Evolutionary conservation across 1,284 basidiomycete species (phyloP).

Genomic region (Fomitiporia mediterranea): DNA sequence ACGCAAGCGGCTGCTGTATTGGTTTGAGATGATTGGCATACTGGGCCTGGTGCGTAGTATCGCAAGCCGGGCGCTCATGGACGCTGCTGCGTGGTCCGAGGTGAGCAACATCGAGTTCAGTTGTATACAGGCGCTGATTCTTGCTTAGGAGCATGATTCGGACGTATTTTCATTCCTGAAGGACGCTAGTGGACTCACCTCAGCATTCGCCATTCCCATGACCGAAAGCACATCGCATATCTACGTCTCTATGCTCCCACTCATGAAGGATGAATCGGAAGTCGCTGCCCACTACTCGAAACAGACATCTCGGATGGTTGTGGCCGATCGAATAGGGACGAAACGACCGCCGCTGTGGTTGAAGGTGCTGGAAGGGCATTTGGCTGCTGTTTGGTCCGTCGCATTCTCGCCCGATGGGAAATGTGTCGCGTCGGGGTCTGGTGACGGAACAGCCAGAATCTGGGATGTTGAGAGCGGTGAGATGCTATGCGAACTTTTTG

Average conservation of each 20-base stretch:
- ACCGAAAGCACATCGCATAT: slow-evolving; percentile 1
- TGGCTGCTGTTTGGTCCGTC: background rate
- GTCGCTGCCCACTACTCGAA: background rate
- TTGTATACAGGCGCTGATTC: background rate
- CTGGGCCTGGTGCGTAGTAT: background rate
- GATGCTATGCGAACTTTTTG: background rate
- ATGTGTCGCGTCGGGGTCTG: background rate
- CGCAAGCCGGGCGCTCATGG: background rate
- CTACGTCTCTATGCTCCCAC: background rate
- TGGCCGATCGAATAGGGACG: background rate
- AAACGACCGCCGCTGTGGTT: background rate
- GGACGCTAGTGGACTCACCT: background rate
- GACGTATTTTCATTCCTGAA: background rate
- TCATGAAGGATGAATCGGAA: background rate
- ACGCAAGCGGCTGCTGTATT: background rate
- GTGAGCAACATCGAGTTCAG: background rate
- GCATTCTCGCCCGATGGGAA: background rate
- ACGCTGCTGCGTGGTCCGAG: background rate
- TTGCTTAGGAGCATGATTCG: background rate
- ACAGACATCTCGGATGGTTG: background rate
- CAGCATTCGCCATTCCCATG: background rate
- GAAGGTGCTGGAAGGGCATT: background rate
- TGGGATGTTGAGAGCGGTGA: background rate
- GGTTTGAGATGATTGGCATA: slow-evolving; percentile 2
- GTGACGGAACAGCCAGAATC: background rate